Evolutionary conservation across 495 filamentous ascomycete genomes (phyloP).

Genomic region (Penicillium waksmanii): DNA sequence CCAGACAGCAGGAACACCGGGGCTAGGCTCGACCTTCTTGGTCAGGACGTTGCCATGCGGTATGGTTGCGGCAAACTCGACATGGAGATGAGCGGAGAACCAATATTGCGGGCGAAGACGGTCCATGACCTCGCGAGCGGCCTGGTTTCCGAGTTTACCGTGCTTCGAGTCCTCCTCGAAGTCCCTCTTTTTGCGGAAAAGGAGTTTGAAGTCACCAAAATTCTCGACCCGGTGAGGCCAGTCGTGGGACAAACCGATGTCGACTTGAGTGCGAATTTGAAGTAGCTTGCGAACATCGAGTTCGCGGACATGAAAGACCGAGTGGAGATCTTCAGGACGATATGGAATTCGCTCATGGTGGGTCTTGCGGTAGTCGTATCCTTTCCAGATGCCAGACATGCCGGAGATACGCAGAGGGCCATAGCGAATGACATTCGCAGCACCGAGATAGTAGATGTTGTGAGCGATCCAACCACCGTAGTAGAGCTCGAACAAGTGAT

Average conservation of each 20-base stretch:
- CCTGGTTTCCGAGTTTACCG: slow-evolving; percentile 74
- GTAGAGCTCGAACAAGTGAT: slow-evolving; percentile 84
- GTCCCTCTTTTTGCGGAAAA: slow-evolving; percentile 72
- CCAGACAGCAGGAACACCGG: slow-evolving; percentile 15
- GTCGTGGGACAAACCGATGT: slow-evolving; percentile 91
- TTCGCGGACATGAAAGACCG: slow-evolving; percentile 86
- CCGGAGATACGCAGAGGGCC: slow-evolving; percentile 87
- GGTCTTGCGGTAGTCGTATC: slow-evolving; percentile 75
- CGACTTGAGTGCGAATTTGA: slow-evolving; percentile 79
- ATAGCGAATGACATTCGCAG: slow-evolving; percentile 81
- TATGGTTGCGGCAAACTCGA: slow-evolving; percentile 77
- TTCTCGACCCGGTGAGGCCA: slow-evolving; percentile 86
- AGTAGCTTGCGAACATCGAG: slow-evolving; percentile 90
- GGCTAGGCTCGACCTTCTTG: neutral
- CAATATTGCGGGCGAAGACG: slow-evolving; percentile 81
- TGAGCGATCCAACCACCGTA: slow-evolving; percentile 97
- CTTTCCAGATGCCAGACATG: slow-evolving; percentile 92
- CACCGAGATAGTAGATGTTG: slow-evolving; percentile 95
- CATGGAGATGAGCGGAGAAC: slow-evolving; percentile 94
- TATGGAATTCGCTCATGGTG: slow-evolving; percentile 91
- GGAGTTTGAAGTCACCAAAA: slow-evolving; percentile 61
- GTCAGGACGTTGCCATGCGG: slow-evolving; percentile 53
- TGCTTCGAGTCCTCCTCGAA: slow-evolving; percentile 74
- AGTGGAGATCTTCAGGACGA: slow-evolving; percentile 67
- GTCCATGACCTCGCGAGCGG: slow-evolving; percentile 78